Evolutionary conservation across 2,329 filamentous ascomycete species (phyloP), one percentile per base, ranked within the genome.

Genomic region (Rhinocladiella similis): DNA sequence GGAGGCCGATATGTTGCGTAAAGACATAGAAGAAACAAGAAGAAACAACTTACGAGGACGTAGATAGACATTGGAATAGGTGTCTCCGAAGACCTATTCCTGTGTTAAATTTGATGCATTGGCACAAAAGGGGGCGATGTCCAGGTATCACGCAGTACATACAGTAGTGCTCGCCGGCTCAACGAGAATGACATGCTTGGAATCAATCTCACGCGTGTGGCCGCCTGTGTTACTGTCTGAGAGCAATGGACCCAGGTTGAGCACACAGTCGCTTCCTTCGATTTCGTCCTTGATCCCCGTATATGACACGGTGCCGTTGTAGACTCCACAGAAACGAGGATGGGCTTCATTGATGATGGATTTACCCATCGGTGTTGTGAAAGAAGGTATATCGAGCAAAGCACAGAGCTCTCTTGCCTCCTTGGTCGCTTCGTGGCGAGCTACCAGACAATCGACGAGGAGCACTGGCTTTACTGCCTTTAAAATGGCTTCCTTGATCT

Each of bases 291-390:
- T 62, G 22, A 75, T 68, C 53, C 66, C 67, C 1, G 83, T 78
- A 50, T 86, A 82, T 35, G 86, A 91, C 36, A 87, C 39, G n/a
- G 16, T 49, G 3, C 19, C 47, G 27, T 49, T 49, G 47, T 49
- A 49, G 14, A 20, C 27, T 3, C 47, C 47, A 38, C 19, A 38
- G 20, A 13, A 49, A 18, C 14, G 18, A 14, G 25, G 5, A 12
- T 49, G 19, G 13, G 10, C 5, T 43, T 49, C 47, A 5, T 49
- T 10, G 14, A 49, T 16, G 27, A 49, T 49, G 6, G 47, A 13
- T 22, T 49, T 49, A 5, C 47, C 47, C 47, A 49, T 49, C 3
- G 47, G 36, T 10, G 47, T 49, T 22, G 47, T 25, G 18, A 49
- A 35, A 5, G 27, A 36, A 5, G 47, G 47, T 13, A 38, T 14